These are phyloP conservation scores for Capsella rubella DNA, from an alignment of 441 rosid genomes.

Conservation along the genomic window DNA sequence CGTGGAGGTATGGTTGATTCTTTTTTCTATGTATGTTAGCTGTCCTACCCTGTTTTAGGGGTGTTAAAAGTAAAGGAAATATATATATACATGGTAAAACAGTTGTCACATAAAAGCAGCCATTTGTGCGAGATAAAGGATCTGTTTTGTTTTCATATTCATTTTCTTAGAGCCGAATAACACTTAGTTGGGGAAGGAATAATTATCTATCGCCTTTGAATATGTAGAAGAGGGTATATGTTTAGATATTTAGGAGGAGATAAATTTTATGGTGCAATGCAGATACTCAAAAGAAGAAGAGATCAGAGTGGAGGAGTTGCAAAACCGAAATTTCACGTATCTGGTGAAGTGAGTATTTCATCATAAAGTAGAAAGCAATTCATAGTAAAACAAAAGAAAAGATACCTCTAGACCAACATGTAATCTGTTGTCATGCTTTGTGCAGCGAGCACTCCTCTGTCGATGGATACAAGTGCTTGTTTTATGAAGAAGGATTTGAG, in stretches of 20 bases:
- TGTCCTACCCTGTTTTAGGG: conserved; percentile 10
- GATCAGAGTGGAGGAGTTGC: conserved; percentile 61
- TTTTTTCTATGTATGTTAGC: conserved; percentile 17
- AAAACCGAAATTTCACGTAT: conserved; percentile 73
- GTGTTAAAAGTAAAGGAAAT: conserved; percentile 17
- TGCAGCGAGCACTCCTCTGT: conserved; percentile 62
- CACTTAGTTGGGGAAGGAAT: conserved; percentile 11
- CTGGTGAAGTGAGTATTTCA: conserved; percentile 71
- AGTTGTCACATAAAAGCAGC: conserved; percentile 21
- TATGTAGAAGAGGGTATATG: conserved; percentile 13
- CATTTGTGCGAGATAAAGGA: conserved; percentile 21
- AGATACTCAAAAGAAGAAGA: conserved; percentile 98
- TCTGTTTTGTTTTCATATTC: conserved; percentile 22
- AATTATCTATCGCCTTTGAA: neutral
- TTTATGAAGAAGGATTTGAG: conserved; percentile 66
- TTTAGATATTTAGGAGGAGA: conserved; percentile 18
- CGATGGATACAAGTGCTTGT: conserved; percentile 79
- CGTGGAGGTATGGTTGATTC: conserved; percentile 75
- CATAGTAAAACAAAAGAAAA: neutral
- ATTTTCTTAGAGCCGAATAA: conserved; percentile 1
- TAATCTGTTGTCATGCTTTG: conserved; percentile 38
- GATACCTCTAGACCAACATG: conserved; percentile 16
- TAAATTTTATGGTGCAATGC: conserved; percentile 35
- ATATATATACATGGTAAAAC: conserved; percentile 18
- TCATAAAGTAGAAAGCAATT: conserved; percentile 31